phyloP scores from a whole-genome alignment of 148 eudicot genomes.

The Diospyros kaki region DNA sequence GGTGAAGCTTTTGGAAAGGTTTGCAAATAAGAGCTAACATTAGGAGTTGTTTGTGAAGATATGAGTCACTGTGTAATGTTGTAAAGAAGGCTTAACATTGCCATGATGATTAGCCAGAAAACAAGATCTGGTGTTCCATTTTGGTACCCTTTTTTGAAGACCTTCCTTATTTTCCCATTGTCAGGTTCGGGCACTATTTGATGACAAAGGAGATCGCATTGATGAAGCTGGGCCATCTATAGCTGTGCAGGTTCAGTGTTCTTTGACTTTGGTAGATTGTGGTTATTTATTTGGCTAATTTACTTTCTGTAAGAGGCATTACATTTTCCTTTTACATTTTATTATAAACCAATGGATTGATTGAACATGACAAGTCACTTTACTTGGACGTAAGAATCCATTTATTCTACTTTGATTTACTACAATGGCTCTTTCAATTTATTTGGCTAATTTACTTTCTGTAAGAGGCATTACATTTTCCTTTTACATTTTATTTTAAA shows the following conservation, averaged over 20 bases:
- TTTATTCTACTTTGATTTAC: background rate
- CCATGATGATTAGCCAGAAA: slow-evolving; percentile 3
- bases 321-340: background rate
- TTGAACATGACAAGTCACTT: background rate
- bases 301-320: background rate
- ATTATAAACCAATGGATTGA: background rate
- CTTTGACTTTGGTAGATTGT: background rate
- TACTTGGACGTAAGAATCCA: too few species aligned
- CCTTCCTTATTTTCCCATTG: slow-evolving; percentile 6
- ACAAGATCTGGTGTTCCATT: background rate
- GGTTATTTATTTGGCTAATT: background rate
- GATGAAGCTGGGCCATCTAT: slow-evolving; percentile 94
- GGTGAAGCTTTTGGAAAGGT: slow-evolving; percentile 99
- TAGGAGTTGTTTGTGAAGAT: background rate
- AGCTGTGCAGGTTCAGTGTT: slow-evolving; percentile 73
- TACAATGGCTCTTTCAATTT: slow-evolving; percentile 3
- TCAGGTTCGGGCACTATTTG: slow-evolving; percentile 91
- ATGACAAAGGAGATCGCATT: slow-evolving; percentile 74
- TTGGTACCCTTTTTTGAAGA: background rate
- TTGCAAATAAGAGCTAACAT: slow-evolving; percentile 16
- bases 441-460: background rate
- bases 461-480: background rate
- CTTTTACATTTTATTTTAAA: background rate
- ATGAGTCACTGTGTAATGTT: background rate
- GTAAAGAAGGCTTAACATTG: background rate